phyloP scores from a whole-genome alignment of 805 yeast species.

The Saccharomyces kudriavzevii region DNA sequence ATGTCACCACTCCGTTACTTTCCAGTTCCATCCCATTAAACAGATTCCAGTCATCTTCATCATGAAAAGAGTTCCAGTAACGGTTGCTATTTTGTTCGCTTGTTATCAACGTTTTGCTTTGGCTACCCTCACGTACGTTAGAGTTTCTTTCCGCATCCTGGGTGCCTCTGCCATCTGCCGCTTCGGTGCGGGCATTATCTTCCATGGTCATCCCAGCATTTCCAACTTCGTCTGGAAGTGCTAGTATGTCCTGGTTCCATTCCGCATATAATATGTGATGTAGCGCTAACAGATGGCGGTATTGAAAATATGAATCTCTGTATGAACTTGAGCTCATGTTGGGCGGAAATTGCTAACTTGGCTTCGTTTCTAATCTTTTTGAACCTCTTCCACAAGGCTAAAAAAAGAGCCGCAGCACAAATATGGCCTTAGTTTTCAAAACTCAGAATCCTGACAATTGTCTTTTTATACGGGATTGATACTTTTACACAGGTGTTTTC shows the following conservation, averaged over 20 bases:
- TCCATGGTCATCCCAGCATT: neutral
- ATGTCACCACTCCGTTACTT: slow-evolving; percentile 21
- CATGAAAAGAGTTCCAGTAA: slow-evolving; percentile 29
- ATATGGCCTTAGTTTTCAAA: neutral
- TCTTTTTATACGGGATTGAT: neutral
- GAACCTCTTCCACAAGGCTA: neutral
- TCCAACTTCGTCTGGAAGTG: slow-evolving; percentile 20
- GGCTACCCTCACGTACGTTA: neutral
- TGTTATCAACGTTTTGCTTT: neutral
- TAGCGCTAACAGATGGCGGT: slow-evolving; percentile 16
- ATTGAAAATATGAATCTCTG: slow-evolving; percentile 26
- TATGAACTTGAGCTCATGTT: slow-evolving; percentile 5
- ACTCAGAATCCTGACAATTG: neutral
- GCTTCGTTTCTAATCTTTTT: neutral
- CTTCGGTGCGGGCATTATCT: neutral
- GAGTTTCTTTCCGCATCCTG: neutral
- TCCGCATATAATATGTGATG: slow-evolving; percentile 24
- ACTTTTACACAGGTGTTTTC: too few relatives aligned
- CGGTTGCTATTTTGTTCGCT: neutral
- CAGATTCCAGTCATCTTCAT: slow-evolving; percentile 26
- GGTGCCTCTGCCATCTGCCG: neutral
- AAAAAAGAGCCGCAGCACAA: neutral
- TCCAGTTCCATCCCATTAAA: slow-evolving; percentile 20
- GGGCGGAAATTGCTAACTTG: too few relatives aligned
- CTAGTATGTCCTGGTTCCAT: slow-evolving; percentile 26